Conservation (phyloP, 1,139 yeast species). For the Suhomyces ambrosiae region DNA sequence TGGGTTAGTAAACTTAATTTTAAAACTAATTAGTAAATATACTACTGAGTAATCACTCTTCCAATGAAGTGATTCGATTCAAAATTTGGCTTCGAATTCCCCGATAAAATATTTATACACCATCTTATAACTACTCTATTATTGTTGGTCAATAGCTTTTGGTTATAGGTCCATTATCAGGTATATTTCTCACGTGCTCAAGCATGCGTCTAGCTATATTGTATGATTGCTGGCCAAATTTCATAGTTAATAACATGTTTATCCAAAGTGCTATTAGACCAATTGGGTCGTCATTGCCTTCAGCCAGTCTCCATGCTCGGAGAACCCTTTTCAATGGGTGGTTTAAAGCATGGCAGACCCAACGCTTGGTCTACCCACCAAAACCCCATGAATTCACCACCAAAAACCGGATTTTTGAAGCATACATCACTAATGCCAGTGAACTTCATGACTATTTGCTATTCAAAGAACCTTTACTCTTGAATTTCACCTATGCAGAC, state of each 20-base stretch:
- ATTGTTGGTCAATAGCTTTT: too few relatives aligned
- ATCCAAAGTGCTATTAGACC: background rate
- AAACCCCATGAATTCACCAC: constrained; percentile 40
- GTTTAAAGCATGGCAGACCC: constrained; percentile 18
- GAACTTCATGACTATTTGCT: constrained; percentile 61
- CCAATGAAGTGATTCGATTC: too few relatives aligned
- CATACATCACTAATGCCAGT: constrained; percentile 45
- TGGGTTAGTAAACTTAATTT: too few relatives aligned
- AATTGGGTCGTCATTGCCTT: background rate
- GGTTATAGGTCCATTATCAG: too few relatives aligned
- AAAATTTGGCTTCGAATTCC: too few relatives aligned
- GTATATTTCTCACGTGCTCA: too few relatives aligned
- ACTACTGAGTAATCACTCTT: too few relatives aligned
- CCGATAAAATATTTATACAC: too few relatives aligned
- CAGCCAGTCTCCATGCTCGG: background rate
- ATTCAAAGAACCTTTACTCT: constrained; percentile 61
- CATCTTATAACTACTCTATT: too few relatives aligned
- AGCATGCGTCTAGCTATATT: too few relatives aligned
- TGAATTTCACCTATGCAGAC: constrained; percentile 77
- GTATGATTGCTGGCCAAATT: constrained; percentile 4
- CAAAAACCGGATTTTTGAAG: constrained; percentile 42
- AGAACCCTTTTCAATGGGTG: constrained; percentile 15
- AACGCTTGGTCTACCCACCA: constrained; percentile 43
- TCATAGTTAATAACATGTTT: background rate
- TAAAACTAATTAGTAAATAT: too few relatives aligned